Base-by-base conservation (phyloP, 176 grass and related monocot species). In the Melocanna baccifera region DNA sequence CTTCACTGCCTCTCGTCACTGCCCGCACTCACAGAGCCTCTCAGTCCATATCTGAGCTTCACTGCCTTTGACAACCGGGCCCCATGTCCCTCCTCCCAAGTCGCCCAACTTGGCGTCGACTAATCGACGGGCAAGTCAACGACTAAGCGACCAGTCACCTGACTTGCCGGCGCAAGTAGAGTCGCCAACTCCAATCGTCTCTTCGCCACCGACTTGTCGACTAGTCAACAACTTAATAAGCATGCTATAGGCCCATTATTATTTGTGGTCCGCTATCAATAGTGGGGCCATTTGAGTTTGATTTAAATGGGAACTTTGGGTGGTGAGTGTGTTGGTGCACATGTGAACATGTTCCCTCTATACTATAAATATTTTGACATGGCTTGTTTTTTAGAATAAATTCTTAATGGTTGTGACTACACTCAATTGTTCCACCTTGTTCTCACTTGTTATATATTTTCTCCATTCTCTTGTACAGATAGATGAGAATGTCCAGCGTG, bases 401-500 rank as follows among this genome's bases (percentile, higher is more conserved):
- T 70, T 1, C 26, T 45, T 65, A 22, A 28, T 61, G 7, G 19
- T 67, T 81, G 12, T 75, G 34, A 69, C 23, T 80, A 32, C 22
- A 51, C 40, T 61, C 19, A 51, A 22, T 48, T 3, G 11, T 69
- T 81, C 11, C 40, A 23, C n/a, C 48, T 70, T 9, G 50, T 40
- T 81, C 18, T 80, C 37, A 32, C 86, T 79, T 68, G 68, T 89
- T 87, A 82, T 67, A 39, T 56, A 74, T 83, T 84, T 61, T 53
- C 28, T 81, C 61, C 40, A 55, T 86, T 86, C 23, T 83, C 46
- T 52, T 87, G 39, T 86, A 69, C 92, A 98, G 95, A 98, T 98
- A 93, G 95, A 98, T 85, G 95, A 93, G 81, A 98, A 98, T 89
- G 96, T 98, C 50, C 93, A 98, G 82, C 91, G 96, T 76, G 96